Evolutionary conservation across 1,284 basidiomycete genomes (phyloP), one percentile per base, ranked within the genome.

Genomic region (Ustilago cynodontis): DNA sequence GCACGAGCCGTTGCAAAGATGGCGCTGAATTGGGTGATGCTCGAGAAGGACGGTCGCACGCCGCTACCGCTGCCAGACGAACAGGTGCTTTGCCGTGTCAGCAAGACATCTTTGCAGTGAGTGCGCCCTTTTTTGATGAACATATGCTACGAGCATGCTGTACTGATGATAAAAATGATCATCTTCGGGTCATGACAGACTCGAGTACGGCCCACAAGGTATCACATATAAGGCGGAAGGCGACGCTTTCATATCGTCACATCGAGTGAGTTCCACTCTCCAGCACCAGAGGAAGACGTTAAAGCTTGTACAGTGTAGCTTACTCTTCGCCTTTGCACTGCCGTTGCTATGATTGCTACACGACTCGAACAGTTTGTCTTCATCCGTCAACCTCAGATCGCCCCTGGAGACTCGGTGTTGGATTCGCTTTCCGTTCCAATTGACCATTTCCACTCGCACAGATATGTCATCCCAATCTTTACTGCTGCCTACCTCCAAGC

Each of bases 1-100:
- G 41, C 41, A 20, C 16, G 14, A 7, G 22, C n/a, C 10, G 26
- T 20, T 22, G 60, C 51, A 8, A 62, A 22, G 11, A 82, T 82
- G 80, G 78, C 81, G 22, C 68, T 82, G 56, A 82, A 82, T 56
- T 82, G 81, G 81, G 81, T 78, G 9, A 78, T 77, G 74, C 71
- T 80, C 41, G 77, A 64, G 52, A 59, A 64, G n/a, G 50, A 60
- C 4, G 76, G 76, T 37, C 65, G 59, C 47, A 61, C 57, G 28
- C 81, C 81, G 2, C 54, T 81, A 14, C 81, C 81, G 26, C 72
- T 82, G 10, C 77, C 78, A 28, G 66, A 76, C 11, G 81, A 82
- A 58, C 50, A 71, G 41, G 54, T 81, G 41, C 61, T 78, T 4
- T 65, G 54, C 39, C 57, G 60, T 3, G 72, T 78, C 6, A 33